Base-by-base conservation (phyloP, 2,329 filamentous ascomycete genomes). In the Colletotrichum sansevieriae region DNA sequence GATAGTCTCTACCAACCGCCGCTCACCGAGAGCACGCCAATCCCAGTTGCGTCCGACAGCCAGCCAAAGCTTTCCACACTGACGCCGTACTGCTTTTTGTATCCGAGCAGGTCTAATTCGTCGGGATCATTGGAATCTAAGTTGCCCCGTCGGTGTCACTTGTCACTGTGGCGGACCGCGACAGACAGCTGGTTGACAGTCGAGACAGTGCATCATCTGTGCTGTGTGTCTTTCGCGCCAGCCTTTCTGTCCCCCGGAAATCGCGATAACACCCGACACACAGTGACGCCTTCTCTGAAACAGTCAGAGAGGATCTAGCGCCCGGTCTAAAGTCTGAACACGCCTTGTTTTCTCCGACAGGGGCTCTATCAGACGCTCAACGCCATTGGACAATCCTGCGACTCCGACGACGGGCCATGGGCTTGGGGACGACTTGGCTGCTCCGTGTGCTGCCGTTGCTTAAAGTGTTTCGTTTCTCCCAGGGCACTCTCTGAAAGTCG, bases 401-500 rank as follows among this genome's bases (percentile, higher is more conserved):
- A 44, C 54, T 35, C 49, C 62, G 55, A 49, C 54, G 55, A 55
- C 54, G 55, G 65, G 49, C 61, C 61, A 54, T 65, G 65, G 59
- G 65, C 46, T 54, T 58, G 43, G 41, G 43, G 61, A 55, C 43
- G 54, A 54, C 54, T 59, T 41, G 46, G 25, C 49, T 47, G 15
- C 47, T 54, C 29, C 52, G 51, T 52, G 59, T 58, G 35, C 25
- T 68, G 54, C 54, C 61, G 49, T 69, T 69, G 66, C 62, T 66
- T 60, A 46, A 44, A 66, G n/a, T 61, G 66, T 69, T 69, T 69
- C 66, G 62, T 69, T 69, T 69, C 66, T 49, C 46, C 66, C 15
- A 49, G 66, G 62, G 41, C 41, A 55, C 49, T 56, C 56, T 61
- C 49, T 46, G 7, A 33, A 61, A 39, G 43, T 60, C 62, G 66